Conservation (phyloP, 2,329 filamentous ascomycete species). For the Neoscytalidium dimidiatum region DNA sequence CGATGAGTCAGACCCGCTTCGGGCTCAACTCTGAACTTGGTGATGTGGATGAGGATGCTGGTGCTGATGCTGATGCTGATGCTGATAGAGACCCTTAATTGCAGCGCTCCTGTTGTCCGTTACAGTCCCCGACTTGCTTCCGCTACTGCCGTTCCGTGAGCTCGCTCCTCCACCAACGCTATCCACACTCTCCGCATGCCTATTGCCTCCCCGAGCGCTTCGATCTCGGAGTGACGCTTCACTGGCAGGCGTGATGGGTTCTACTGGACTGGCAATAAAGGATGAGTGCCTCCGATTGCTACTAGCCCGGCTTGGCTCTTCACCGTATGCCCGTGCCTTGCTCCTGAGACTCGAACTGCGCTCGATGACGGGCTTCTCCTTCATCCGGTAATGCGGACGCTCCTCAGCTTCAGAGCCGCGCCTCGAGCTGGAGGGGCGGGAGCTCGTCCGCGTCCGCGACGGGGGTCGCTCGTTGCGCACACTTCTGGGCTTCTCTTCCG, state of each 20-base stretch:
- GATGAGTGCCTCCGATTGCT: conserved; percentile 1
- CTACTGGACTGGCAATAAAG: neutral
- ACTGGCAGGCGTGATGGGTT: neutral
- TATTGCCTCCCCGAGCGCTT: neutral
- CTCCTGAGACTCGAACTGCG: conserved; percentile 8
- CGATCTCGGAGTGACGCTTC: conserved; percentile 3
- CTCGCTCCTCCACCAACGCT: neutral
- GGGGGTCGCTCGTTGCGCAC: conserved; percentile 7
- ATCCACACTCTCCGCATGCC: neutral
- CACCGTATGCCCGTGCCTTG: neutral
- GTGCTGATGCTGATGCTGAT: conserved; percentile 25
- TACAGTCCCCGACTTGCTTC: conserved; percentile 35
- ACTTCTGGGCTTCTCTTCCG: neutral
- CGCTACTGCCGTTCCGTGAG: conserved; percentile 3
- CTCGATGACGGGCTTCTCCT: conserved; percentile 11
- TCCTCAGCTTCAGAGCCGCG: neutral
- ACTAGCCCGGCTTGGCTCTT: neutral
- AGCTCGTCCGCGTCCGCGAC: neutral
- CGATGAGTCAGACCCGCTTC: neutral
- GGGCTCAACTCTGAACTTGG: neutral
- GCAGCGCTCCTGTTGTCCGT: conserved; percentile 34
- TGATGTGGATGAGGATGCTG: conserved; percentile 8
- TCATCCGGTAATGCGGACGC: conserved; percentile 15
- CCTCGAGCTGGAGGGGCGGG: neutral
- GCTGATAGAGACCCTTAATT: conserved; percentile 38